A percentile compares a stretch with the other conserved stretches of the same genome.
Evolutionary conservation across 164 flowering plant species (phyloP).

Genomic region (Vitis rupestris): DNA sequence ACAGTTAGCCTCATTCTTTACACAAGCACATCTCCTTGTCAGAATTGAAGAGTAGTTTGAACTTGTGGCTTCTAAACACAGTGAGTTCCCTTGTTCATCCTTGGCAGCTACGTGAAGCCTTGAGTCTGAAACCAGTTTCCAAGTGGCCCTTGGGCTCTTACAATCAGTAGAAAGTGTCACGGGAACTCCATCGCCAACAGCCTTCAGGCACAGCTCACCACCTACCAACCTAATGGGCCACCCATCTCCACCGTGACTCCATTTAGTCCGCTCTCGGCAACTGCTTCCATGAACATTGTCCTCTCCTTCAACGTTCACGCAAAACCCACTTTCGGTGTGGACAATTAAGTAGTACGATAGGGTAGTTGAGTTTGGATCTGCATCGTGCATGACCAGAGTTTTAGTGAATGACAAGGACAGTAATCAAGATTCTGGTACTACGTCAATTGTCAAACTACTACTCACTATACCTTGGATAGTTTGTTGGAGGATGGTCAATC

Average conservation of each 20-base stretch:
- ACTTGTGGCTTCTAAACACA: slow-evolving; percentile 34
- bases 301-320: slow-evolving; percentile 7
- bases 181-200: slow-evolving; percentile 26
- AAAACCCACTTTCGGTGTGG: slow-evolving; percentile 47
- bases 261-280: slow-evolving; percentile 25
- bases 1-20: slow-evolving; percentile 6
- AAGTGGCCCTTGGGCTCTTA: slow-evolving; percentile 21
- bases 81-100: slow-evolving; percentile 24
- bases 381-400: neutral
- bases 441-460: too few species aligned
- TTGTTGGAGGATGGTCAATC: slow-evolving; percentile 26
- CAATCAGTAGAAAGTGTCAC: slow-evolving; percentile 31
- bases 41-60: slow-evolving; percentile 22
- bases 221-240: slow-evolving; percentile 28
- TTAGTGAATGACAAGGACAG: too few species aligned
- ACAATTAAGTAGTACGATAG: slow-evolving; percentile 22
- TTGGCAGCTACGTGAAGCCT: slow-evolving; percentile 37
- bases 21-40: slow-evolving; percentile 36
- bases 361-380: slow-evolving; percentile 24
- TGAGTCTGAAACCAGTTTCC: slow-evolving; percentile 32
- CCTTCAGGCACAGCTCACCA: slow-evolving; percentile 28
- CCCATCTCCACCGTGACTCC: slow-evolving; percentile 24
- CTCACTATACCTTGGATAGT: slow-evolving; percentile 29
- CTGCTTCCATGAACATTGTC: slow-evolving; percentile 5
- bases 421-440: too few species aligned